Evolutionary conservation across 2,329 filamentous ascomycete genomes (phyloP).

Genomic region (Madurella mycetomatis): DNA sequence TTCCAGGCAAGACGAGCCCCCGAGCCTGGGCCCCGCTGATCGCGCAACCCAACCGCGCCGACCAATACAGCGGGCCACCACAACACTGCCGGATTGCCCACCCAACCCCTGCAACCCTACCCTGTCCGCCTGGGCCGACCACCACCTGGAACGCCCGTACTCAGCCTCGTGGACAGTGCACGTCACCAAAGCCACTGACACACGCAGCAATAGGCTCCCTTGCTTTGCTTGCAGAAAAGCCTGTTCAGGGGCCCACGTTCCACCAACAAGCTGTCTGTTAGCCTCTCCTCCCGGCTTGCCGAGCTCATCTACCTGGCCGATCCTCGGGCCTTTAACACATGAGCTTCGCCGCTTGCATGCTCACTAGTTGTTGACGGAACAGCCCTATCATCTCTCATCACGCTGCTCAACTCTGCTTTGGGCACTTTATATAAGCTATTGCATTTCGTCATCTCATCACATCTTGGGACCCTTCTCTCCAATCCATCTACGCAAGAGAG

Average conservation of each 20-base stretch:
- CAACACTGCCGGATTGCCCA: constrained; percentile 13
- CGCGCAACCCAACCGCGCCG: constrained; percentile 21
- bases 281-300: constrained; percentile 20
- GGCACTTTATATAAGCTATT: constrained; percentile 15
- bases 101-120: neutral
- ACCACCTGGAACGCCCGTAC: constrained; percentile 25
- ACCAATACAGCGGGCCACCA: constrained; percentile 24
- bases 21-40: constrained; percentile 24
- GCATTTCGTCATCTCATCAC: constrained; percentile 11
- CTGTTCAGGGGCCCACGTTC: constrained; percentile 22
- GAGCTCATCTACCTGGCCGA: constrained; percentile 18
- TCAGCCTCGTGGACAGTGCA: constrained; percentile 42
- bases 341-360: constrained; percentile 29
- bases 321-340: constrained; percentile 21
- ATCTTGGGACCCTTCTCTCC: constrained; percentile 6
- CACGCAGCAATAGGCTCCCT: constrained; percentile 24
- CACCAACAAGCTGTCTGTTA: constrained; percentile 22
- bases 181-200: constrained; percentile 35
- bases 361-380: constrained; percentile 13
- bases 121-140: constrained; percentile 25
- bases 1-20: constrained; percentile 18
- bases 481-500: constrained; percentile 5
- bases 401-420: neutral
- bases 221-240: constrained; percentile 21
- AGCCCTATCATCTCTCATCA: no score